Percentiles rank a stretch among this genome's conserved stretches.
These are phyloP conservation scores for Ceratocystis cubensis DNA, from an alignment of 2,329 filamentous ascomycete genomes.

Conservation along the genomic window DNA sequence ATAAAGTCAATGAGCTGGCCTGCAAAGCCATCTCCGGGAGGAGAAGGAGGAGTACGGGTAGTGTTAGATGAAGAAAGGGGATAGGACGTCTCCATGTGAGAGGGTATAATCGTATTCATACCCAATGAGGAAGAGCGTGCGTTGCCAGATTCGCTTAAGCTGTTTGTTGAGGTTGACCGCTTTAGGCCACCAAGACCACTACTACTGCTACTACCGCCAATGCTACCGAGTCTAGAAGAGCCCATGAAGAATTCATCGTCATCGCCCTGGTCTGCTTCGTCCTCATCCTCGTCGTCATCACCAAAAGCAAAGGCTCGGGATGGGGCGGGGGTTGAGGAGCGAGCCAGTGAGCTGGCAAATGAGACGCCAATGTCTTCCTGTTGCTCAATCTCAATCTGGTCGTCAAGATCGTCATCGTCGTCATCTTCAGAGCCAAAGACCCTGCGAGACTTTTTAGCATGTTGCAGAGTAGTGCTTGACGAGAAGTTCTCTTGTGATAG, in stretches of 20 bases:
- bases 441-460: constrained; percentile 52
- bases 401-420: constrained; percentile 42
- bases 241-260: constrained; percentile 19
- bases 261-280: constrained; percentile 21
- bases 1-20: constrained; percentile 71
- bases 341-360: constrained; percentile 21
- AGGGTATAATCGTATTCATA: constrained; percentile 67
- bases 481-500: constrained; percentile 67
- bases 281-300: constrained; percentile 13
- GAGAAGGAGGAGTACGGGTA: constrained; percentile 12
- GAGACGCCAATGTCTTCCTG: constrained; percentile 13
- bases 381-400: constrained; percentile 30
- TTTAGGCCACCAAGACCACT: constrained; percentile 29
- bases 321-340: constrained; percentile 24
- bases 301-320: constrained; percentile 21
- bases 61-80: background rate
- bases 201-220: constrained; percentile 9
- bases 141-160: constrained; percentile 42
- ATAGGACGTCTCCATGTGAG: constrained; percentile 54
- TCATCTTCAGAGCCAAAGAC: constrained; percentile 50
- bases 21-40: constrained; percentile 51
- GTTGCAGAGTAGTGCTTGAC: constrained; percentile 33
- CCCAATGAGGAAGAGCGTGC: constrained; percentile 71
- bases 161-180: constrained; percentile 38
- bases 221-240: constrained; percentile 12